Base-by-base conservation (phyloP, 768 basidiomycete species). In the Naganishia friedmannii region DNA sequence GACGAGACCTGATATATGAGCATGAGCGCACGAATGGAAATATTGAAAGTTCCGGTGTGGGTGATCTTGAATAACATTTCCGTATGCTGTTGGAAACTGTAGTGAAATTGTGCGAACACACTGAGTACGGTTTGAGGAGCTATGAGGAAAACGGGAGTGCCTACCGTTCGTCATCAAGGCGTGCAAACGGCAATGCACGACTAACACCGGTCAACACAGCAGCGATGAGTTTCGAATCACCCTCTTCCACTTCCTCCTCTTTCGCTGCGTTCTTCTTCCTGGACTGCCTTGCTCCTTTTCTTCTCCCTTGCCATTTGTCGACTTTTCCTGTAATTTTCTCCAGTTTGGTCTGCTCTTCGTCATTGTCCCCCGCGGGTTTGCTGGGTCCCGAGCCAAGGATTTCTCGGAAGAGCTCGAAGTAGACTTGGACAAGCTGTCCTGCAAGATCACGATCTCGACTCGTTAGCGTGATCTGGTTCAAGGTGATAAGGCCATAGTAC, bases 41-140 rank as follows among this genome's bases (percentile, higher is more conserved):
- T 93, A 79, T 95, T 96, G 87, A 99, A 99, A 0, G 93, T 96
- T 9, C 92, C 93, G 9, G 87, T 90, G 81, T 97, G 95, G 2
- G 93, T 94, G 76, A 99, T 93, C 54, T 89, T 85, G 85, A 97
- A 98, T 26, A 97, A 87, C 0, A 92, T 93, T 79, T 93, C 90
- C 77, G 96, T 90, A 75, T 97, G 93, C 67, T 88, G 86, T 73
- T 87, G 86, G 74, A 98, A 87, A 31, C 91, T 93, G 74, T 0
- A 39, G 28, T n/a, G 54, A 26, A 55, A 17, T 69, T 42, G 7
- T 3, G 13, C 55, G 23, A 8, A 53, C 32, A 60, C 15, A 57
- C 54, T 63, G 1, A 29, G 12, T 29, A 7, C n/a, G 39, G 66
- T 65, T 19, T 42, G 2, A 17, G 4, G 39, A 39, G n/a, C 48